Evolutionary conservation across 2,329 filamentous ascomycete species (phyloP).

Genomic region (Fusarium sp.): DNA sequence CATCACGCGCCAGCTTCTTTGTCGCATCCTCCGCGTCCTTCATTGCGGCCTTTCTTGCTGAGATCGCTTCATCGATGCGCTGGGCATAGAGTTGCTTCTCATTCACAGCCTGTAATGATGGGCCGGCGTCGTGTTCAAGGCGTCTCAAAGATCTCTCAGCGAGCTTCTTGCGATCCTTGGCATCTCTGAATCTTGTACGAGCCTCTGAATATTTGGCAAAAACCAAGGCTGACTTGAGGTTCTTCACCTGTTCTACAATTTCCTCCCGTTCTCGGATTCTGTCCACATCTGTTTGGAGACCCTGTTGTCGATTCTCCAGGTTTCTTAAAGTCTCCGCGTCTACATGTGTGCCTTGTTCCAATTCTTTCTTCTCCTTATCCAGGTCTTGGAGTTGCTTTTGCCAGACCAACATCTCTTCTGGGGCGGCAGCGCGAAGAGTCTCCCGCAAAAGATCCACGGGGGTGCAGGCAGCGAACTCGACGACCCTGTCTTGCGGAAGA

Average conservation of each 20-base stretch:
- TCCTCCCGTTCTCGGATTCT: constrained; percentile 81
- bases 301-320: constrained; percentile 79
- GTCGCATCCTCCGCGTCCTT: constrained; percentile 66
- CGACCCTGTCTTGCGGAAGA: constrained; percentile 93
- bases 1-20: constrained; percentile 58
- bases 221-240: constrained; percentile 75
- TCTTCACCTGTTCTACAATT: constrained; percentile 72
- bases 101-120: constrained; percentile 76
- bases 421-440: constrained; percentile 89
- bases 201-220: constrained; percentile 74
- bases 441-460: constrained; percentile 85
- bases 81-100: constrained; percentile 76
- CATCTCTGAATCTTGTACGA: constrained; percentile 60
- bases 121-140: constrained; percentile 72
- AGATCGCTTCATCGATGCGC: constrained; percentile 68
- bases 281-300: constrained; percentile 85
- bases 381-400: constrained; percentile 80
- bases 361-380: constrained; percentile 74
- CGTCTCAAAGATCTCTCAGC: constrained; percentile 69
- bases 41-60: constrained; percentile 67
- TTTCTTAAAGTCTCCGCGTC: constrained; percentile 74
- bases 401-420: constrained; percentile 82
- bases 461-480: constrained; percentile 88
- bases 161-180: constrained; percentile 67
- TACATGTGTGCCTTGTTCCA: constrained; percentile 69